A percentile compares a stretch with the other conserved stretches of the same genome.
phyloP scores from a whole-genome alignment of 1,284 basidiomycete genomes.

The Boletus holoroseus region DNA sequence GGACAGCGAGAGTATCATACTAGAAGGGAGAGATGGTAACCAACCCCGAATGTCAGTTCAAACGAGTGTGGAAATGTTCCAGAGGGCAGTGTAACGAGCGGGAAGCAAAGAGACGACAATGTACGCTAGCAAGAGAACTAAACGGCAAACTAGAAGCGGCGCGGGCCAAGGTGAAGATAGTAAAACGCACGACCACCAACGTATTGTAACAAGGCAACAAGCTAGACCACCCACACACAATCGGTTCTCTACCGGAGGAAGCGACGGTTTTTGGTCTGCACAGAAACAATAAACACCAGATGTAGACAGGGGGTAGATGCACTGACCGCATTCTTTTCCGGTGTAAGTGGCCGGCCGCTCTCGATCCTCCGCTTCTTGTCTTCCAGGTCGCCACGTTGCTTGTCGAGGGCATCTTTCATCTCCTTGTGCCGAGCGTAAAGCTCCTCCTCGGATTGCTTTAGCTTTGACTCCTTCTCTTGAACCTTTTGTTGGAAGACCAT shows the following conservation, averaged over 20 bases:
- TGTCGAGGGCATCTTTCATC: slow-evolving; percentile 98
- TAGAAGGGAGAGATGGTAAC: slow-evolving; percentile 46
- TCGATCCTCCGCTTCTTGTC: slow-evolving; percentile 98
- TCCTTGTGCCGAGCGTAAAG: slow-evolving; percentile 95
- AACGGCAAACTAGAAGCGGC: slow-evolving; percentile 37
- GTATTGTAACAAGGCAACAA: slow-evolving; percentile 24
- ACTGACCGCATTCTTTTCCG: slow-evolving; percentile 80
- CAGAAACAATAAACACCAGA: slow-evolving; percentile 2
- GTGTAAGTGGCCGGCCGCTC: slow-evolving; percentile 88
- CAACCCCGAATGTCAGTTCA: slow-evolving; percentile 57
- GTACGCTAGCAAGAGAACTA: slow-evolving; percentile 34
- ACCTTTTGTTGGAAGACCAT: slow-evolving; percentile 99
- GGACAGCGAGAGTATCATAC: slow-evolving; percentile 42
- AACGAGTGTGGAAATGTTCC: slow-evolving; percentile 52
- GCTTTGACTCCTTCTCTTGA: slow-evolving; percentile 94
- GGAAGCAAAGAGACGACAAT: slow-evolving; percentile 34
- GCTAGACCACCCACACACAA: slow-evolving; percentile 11
- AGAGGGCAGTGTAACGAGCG: slow-evolving; percentile 33
- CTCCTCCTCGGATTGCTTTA: slow-evolving; percentile 98
- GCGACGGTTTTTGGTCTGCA: slow-evolving; percentile 34
- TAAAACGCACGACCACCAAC: slow-evolving; percentile 28
- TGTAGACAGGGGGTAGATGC: slow-evolving; percentile 3
- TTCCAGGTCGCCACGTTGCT: slow-evolving; percentile 91
- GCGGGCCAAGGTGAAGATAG: slow-evolving; percentile 34
- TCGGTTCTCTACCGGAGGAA: slow-evolving; percentile 32